Base-by-base conservation (phyloP, 352 stramenopile genomes). In the Phytophthora citricola region DNA sequence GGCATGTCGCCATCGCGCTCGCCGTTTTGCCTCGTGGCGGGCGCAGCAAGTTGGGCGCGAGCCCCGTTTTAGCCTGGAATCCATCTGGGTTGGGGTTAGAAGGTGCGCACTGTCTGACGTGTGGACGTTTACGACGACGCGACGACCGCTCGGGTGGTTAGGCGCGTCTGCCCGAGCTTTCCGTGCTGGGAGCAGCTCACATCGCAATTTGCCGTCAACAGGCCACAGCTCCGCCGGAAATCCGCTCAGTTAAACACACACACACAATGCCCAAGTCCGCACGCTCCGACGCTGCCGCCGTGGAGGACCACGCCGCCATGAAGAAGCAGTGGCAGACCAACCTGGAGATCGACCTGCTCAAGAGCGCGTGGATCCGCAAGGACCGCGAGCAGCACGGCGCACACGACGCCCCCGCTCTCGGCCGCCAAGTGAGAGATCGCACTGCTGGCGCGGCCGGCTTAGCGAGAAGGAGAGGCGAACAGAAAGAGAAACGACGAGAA, bases 311-410 rank as follows among this genome's bases (percentile, higher is more conserved):
- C 54, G 75, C 68, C 34, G 75, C 75, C 36, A 83, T 83, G 75
- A 83, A 83, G 70, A 84, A 86, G 60, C 72, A 83, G 57, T 86
- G 78, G 78, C 78, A 86, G 75, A 86, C 72, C 20, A 86, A 86
- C 73, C 66, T 86, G 9, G 78, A 86, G 70, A 86, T 86, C 63
- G 78, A 86, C 64, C 57, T 86, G 64, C 75, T 86, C 63, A 86
- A 86, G 73, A 83, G 64, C 29, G 78, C 78, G 8, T 84, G 75
- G 78, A 86, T 86, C 59, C 78, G 74, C 50, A 84, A 84, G 67
- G 78, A 86, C 66, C 78, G 78, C 47, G 78, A 86, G 53, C 71
- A 78, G 45, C 57, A 75, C 49, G 71, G 66, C 46, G 66, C 71
- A 5, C 66, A 48, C 71, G 44, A 57, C 66, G 31, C 66, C 66